These are phyloP conservation scores for Termitomyces bulborhizus DNA, from an alignment of 768 basidiomycete species.

Conservation along the genomic window DNA sequence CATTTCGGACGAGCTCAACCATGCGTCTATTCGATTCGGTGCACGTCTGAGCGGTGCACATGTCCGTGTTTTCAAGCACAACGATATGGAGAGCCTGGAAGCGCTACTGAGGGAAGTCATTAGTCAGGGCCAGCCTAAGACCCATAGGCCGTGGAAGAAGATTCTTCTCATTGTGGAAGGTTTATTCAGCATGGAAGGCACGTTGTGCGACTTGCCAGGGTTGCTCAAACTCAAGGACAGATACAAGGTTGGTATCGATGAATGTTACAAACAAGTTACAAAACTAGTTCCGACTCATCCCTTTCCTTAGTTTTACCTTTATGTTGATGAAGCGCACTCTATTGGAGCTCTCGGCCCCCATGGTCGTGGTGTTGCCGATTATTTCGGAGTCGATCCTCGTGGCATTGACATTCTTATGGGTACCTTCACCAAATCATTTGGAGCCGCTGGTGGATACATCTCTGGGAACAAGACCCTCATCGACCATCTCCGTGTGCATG, in stretches of 20 bases:
- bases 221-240: conserved; percentile 85
- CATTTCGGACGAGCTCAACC: conserved; percentile 96
- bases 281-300: background rate
- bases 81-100: conserved; percentile 85
- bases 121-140: conserved; percentile 96
- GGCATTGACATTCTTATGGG: conserved; percentile 95
- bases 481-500: conserved; percentile 72
- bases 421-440: conserved; percentile 95
- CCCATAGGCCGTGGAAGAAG: conserved; percentile 99
- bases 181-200: conserved; percentile 98
- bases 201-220: conserved; percentile 75
- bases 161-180: conserved; percentile 94
- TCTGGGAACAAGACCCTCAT: conserved; percentile 78
- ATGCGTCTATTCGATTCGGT: conserved; percentile 92
- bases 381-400: conserved; percentile 79
- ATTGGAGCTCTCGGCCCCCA: conserved; percentile 93
- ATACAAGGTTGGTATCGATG: conserved; percentile 70
- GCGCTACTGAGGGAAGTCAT: conserved; percentile 80
- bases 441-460: conserved; percentile 93
- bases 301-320: conserved; percentile 77
- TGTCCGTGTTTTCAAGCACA: conserved; percentile 95
- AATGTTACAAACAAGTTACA: background rate
- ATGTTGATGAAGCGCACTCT: conserved; percentile 96
- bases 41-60: conserved; percentile 83
- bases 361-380: conserved; percentile 93